A percentile compares a stretch with the other conserved stretches of the same genome.
phyloP scores from a whole-genome alignment of 2,329 filamentous ascomycete genomes.

The Coniochaeta sp. region DNA sequence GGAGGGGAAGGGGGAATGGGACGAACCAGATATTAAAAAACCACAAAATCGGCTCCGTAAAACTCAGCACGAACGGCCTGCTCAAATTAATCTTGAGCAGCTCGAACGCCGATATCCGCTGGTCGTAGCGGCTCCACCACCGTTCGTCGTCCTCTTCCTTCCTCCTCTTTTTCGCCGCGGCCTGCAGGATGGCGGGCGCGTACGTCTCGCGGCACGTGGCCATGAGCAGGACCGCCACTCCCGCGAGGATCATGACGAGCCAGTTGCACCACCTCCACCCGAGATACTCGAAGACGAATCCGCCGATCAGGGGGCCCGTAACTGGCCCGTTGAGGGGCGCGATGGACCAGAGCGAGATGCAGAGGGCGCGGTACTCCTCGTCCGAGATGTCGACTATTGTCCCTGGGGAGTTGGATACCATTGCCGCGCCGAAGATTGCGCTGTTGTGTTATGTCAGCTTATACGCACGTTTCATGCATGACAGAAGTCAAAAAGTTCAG shows the following conservation, averaged over 20 bases:
- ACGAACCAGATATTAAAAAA: conserved; percentile 60
- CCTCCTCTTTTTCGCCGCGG: conserved; percentile 55
- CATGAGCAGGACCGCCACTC: conserved; percentile 52
- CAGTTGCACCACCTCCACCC: conserved; percentile 89
- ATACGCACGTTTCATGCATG: not conserved
- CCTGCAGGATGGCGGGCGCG: conserved; percentile 60
- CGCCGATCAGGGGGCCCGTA: conserved; percentile 56
- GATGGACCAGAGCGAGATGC: conserved; percentile 76
- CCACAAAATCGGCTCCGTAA: conserved; percentile 75
- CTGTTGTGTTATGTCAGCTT: conserved; percentile 5
- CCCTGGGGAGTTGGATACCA: conserved; percentile 78
- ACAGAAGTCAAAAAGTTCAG: no score
- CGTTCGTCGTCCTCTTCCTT: conserved; percentile 64
- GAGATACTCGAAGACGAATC: conserved; percentile 68
- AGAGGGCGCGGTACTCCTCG: conserved; percentile 73
- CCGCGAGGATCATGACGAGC: conserved; percentile 68
- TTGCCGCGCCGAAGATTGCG: conserved; percentile 47
- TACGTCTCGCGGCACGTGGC: conserved; percentile 67
- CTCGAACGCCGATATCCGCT: conserved; percentile 54
- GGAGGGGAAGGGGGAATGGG: not conserved
- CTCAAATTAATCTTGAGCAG: conserved; percentile 70
- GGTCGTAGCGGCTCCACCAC: conserved; percentile 77
- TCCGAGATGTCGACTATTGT: conserved; percentile 77
- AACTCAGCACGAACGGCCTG: conserved; percentile 69
- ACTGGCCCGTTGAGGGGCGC: conserved; percentile 74